These are phyloP conservation scores for Starmerella bacillaris DNA, from an alignment of 805 yeast genomes.

Conservation along the genomic window DNA sequence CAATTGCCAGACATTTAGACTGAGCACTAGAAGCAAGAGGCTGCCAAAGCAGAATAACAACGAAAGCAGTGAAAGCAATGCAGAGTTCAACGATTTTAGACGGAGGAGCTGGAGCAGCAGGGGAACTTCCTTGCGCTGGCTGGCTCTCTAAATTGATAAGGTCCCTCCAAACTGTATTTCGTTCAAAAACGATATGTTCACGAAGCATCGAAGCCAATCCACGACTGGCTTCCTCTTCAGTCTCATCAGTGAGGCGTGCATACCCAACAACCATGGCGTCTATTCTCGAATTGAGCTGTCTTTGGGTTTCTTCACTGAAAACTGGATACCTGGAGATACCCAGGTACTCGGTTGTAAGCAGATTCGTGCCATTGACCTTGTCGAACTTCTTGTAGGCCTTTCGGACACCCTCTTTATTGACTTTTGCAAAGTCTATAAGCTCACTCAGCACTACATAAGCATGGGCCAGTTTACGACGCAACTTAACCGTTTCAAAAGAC, in stretches of 20 bases:
- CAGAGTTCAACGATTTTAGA: constrained; percentile 22
- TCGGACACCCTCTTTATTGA: constrained; percentile 75
- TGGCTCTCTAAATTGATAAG: constrained; percentile 81
- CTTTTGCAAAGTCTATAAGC: constrained; percentile 61
- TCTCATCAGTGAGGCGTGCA: constrained; percentile 33
- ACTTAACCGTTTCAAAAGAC: constrained; percentile 11
- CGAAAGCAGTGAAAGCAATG: constrained; percentile 33
- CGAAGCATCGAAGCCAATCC: constrained; percentile 40
- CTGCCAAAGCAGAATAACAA: constrained; percentile 28
- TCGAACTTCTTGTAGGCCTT: constrained; percentile 87
- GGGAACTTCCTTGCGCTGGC: constrained; percentile 51
- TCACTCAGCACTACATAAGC: constrained; percentile 64
- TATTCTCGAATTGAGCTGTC: constrained; percentile 34
- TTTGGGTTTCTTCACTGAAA: constrained; percentile 35
- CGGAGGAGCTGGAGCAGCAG: constrained; percentile 4
- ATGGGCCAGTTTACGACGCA: constrained; percentile 27
- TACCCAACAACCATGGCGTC: constrained; percentile 37
- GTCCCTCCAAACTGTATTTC: constrained; percentile 96
- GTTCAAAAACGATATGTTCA: constrained; percentile 92
- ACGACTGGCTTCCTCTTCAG: constrained; percentile 32
- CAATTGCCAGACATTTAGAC: constrained; percentile 69
- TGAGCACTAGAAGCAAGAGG: constrained; percentile 35
- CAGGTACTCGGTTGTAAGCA: constrained; percentile 41
- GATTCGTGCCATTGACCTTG: constrained; percentile 48
- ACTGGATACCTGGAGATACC: constrained; percentile 33